Base-by-base conservation (phyloP, 495 filamentous ascomycete genomes). In the Diplogelasinospora grovesii region DNA sequence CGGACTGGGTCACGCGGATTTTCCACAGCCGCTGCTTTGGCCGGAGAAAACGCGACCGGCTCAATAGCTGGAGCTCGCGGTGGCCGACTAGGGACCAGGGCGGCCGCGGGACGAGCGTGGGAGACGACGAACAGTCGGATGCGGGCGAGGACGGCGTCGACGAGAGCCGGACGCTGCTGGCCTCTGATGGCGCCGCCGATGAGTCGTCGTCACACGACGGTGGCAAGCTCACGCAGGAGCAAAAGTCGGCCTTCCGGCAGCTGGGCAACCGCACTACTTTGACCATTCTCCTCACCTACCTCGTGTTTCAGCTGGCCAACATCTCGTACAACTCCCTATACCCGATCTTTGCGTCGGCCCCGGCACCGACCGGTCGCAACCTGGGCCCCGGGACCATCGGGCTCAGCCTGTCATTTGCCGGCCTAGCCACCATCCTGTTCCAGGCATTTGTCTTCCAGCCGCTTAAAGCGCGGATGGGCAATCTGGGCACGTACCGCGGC, bases 311-410 rank as follows among this genome's bases (percentile, higher is more conserved):
- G 38, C 71, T 96, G 19, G 77, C 81, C 37, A 95, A 95, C 57
- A 81, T 93, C 44, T 81, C 86, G 8, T 95, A 87, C 71, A 92
- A 88, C 54, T 85, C 85, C 15, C 69, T 96, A 1, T 96, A 93
- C 50, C 87, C 92, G 1, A 90, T 97, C 32, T 98, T 96, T 50
- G 83, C 78, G 6, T 80, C 86, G 38, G 78, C 82, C 1, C 54
- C 69, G 4, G 74, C 78, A 0, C 92, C 92, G 0, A 78, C 76
- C 0, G 92, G 92, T 14, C 79, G 93, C 26, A 64, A 72, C 0
- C 71, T 96, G 0, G 77, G 74, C 0, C 85, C 93, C 0, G 71
- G 78, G 26, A 85, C 84, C 28, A 93, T 98, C 26, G 92, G 92
- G 0, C 66, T 96, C 2, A 83, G 85, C 0, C 70, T 97, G 27